These are phyloP conservation scores for Angomonas ambiguus DNA, from an alignment of 208 protist species.

Conservation along the genomic window DNA sequence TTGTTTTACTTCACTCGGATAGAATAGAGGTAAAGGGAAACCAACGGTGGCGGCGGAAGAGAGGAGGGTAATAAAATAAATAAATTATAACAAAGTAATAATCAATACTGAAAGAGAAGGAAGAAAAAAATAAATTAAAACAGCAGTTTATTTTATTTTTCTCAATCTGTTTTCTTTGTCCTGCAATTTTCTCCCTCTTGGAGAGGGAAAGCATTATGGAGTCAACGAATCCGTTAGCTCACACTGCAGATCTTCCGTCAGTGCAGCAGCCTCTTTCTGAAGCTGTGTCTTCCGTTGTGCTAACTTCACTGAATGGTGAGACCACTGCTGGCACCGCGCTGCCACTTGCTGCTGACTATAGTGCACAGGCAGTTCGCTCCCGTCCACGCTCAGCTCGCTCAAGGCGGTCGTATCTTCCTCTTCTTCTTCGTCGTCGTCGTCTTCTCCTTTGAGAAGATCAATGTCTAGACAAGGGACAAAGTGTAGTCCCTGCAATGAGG, in stretches of 20 bases:
- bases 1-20: neutral
- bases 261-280: slow-evolving; percentile 24
- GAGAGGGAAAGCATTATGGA: too few relatives aligned
- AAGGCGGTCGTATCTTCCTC: slow-evolving; percentile 12
- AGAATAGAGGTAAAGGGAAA: neutral
- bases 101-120: neutral
- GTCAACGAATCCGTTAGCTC: slow-evolving; percentile 33
- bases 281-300: slow-evolving; percentile 14
- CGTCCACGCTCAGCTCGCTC: slow-evolving; percentile 3
- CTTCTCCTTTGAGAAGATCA: slow-evolving; percentile 18
- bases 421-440: slow-evolving; percentile 16
- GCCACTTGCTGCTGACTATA: slow-evolving; percentile 23
- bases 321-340: slow-evolving; percentile 26
- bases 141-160: neutral
- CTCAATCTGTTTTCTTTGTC: neutral
- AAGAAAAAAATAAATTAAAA: neutral
- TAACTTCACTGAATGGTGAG: slow-evolving; percentile 10
- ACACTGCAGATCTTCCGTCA: slow-evolving; percentile 47
- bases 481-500: slow-evolving; percentile 18
- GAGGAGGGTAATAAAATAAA: slow-evolving; percentile 2
- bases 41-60: too few relatives aligned
- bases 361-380: slow-evolving; percentile 1
- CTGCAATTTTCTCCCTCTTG: too few relatives aligned
- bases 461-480: slow-evolving; percentile 43
- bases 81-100: neutral